Conservation (phyloP, 805 yeast species). For the Metschnikowia continentalis region DNA sequence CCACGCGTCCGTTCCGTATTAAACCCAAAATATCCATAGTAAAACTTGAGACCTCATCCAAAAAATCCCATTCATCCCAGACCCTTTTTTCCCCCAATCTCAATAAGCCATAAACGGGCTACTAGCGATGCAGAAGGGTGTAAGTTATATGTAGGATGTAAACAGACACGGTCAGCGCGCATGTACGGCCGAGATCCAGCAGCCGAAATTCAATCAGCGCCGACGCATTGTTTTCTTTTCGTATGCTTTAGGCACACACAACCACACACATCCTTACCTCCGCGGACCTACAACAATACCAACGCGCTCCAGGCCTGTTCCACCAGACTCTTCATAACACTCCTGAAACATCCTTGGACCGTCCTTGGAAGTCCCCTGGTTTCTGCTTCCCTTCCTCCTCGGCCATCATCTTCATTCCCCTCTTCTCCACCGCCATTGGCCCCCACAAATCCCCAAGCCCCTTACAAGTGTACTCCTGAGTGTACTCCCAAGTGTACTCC, state of each 20-base stretch:
- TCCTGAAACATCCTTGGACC: not conserved
- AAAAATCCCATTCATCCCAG: not conserved
- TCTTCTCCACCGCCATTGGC: not conserved
- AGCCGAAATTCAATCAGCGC: not conserved
- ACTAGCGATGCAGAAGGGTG: too few species aligned
- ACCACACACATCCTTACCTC: not conserved
- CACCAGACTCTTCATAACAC: not conserved
- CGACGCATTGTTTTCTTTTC: constrained; percentile 14
- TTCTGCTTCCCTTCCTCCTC: not conserved
- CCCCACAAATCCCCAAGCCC: too few species aligned
- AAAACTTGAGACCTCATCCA: too few species aligned
- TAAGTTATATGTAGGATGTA: constrained; percentile 3
- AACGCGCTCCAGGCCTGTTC: constrained; percentile 1
- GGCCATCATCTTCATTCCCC: not conserved
- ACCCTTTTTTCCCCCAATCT: too few species aligned
- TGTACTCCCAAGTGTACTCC: too few species aligned
- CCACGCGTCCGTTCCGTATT: not conserved
- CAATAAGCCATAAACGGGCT: too few species aligned
- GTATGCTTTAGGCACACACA: constrained; percentile 7
- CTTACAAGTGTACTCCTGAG: too few species aligned
- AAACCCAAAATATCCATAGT: not conserved
- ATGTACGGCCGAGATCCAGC: constrained; percentile 5
- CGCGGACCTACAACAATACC: constrained; percentile 1
- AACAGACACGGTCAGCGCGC: constrained; percentile 17
- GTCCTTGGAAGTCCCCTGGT: not conserved